Conservation (phyloP, 768 basidiomycete genomes). For the Coprinopsis sp. region DNA sequence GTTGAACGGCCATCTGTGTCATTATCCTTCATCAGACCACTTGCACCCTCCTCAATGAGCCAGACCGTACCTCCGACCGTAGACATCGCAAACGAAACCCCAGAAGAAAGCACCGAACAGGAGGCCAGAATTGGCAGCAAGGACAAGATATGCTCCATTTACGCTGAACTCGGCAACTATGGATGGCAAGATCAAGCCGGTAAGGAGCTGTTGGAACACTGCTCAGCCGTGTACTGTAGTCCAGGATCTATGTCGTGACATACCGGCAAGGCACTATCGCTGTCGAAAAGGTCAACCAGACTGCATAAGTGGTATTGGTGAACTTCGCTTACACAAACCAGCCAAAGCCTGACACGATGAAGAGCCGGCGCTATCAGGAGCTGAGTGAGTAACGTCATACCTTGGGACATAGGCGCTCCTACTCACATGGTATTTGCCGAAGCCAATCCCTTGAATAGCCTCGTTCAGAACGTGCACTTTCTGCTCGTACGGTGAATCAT, state of each 20-base stretch:
- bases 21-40: no score
- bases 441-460: background rate
- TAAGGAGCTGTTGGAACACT: background rate
- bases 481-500: background rate
- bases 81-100: background rate
- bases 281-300: background rate
- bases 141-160: background rate
- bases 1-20: conserved; percentile 38
- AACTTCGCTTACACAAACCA: conserved; percentile 3
- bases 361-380: background rate
- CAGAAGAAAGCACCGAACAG: background rate
- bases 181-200: background rate
- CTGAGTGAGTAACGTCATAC: background rate
- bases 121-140: background rate
- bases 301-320: background rate
- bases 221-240: background rate
- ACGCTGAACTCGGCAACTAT: background rate
- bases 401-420: background rate
- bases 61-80: background rate
- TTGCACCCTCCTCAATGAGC: background rate
- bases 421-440: background rate
- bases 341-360: background rate
- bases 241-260: background rate
- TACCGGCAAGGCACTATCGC: conserved; percentile 1
- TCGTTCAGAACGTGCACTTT: background rate